Evolutionary conservation across 179 eudicot species (phyloP).

Genomic region (Vitellaria paradoxa): DNA sequence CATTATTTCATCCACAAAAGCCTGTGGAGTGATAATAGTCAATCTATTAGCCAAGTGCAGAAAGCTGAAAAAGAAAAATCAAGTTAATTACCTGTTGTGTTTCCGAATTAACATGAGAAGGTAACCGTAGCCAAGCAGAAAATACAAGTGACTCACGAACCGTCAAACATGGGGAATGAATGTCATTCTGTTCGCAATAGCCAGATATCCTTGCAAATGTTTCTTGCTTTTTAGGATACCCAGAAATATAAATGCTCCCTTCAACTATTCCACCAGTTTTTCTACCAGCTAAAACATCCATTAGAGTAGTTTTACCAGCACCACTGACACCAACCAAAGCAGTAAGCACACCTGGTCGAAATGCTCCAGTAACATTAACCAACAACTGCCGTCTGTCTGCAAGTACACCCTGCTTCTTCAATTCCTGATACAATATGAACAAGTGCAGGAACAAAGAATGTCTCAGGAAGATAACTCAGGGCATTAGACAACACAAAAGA

Average conservation of each 20-base stretch:
- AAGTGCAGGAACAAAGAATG: slow-evolving; percentile 6
- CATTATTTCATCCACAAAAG: slow-evolving; percentile 81
- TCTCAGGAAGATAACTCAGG: slow-evolving; percentile 8
- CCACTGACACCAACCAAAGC: slow-evolving; percentile 95
- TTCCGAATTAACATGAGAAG: slow-evolving; percentile 47
- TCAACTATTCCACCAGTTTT: slow-evolving; percentile 88
- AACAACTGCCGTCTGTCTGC: slow-evolving; percentile 63
- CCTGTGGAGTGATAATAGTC: slow-evolving; percentile 33
- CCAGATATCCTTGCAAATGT: slow-evolving; percentile 91
- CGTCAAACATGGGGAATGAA: slow-evolving; percentile 90
- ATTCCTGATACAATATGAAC: slow-evolving; percentile 46
- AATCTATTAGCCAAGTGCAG: background rate
- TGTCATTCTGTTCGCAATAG: slow-evolving; percentile 86
- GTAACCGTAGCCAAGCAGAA: slow-evolving; percentile 85
- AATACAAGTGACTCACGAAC: slow-evolving; percentile 73
- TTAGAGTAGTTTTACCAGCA: slow-evolving; percentile 96
- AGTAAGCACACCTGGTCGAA: slow-evolving; percentile 87
- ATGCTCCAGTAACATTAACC: slow-evolving; percentile 70
- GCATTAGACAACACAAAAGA: slow-evolving; percentile 17
- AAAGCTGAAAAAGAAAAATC: background rate
- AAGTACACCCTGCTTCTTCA: slow-evolving; percentile 59
- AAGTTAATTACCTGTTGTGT: slow-evolving; percentile 51
- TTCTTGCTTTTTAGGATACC: slow-evolving; percentile 85
- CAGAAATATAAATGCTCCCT: slow-evolving; percentile 71
- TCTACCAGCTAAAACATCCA: slow-evolving; percentile 94